Percentiles rank a stretch among this genome's conserved stretches.
These are phyloP conservation scores for Emiliania huxleyi DNA, from an alignment of 78 protist species.

Conservation along the genomic window DNA sequence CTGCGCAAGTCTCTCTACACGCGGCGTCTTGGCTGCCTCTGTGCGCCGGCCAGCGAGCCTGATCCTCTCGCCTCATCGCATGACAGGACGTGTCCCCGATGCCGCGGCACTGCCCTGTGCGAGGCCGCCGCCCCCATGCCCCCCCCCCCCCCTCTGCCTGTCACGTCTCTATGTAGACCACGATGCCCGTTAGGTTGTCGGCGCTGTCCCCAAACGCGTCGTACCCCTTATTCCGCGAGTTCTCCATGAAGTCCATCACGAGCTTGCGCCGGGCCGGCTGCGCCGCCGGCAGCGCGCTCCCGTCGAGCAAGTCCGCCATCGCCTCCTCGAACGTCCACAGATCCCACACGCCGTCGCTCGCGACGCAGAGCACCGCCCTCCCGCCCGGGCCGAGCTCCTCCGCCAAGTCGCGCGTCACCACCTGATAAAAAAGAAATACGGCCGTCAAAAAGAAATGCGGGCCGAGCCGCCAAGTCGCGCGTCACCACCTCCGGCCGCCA, in stretches of 20 bases:
- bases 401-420: neutral
- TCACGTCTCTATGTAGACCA: no score
- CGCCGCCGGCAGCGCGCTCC: no score
- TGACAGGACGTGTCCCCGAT: no score
- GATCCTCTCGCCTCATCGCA: no score
- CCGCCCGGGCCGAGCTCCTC: neutral
- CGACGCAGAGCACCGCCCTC: neutral
- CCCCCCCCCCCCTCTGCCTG: no score
- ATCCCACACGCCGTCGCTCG: conserved; percentile 20
- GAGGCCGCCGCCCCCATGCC: no score
- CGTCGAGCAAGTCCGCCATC: neutral
- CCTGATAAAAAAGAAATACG: no score
- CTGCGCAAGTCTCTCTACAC: no score
- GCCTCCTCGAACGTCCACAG: neutral
- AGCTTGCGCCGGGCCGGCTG: neutral
- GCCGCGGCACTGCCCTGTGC: no score
- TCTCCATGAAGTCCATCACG: neutral
- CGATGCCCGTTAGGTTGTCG: conserved; percentile 12
- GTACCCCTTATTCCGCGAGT: neutral
- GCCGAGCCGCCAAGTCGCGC: neutral
- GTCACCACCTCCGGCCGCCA: neutral
- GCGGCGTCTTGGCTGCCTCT: no score
- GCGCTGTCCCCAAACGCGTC: neutral
- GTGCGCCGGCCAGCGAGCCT: no score
- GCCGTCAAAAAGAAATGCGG: no score